A percentile compares a stretch with the other conserved stretches of the same genome.
Conservation (phyloP, 2,329 filamentous ascomycete species). For the Fusarium sororula region DNA sequence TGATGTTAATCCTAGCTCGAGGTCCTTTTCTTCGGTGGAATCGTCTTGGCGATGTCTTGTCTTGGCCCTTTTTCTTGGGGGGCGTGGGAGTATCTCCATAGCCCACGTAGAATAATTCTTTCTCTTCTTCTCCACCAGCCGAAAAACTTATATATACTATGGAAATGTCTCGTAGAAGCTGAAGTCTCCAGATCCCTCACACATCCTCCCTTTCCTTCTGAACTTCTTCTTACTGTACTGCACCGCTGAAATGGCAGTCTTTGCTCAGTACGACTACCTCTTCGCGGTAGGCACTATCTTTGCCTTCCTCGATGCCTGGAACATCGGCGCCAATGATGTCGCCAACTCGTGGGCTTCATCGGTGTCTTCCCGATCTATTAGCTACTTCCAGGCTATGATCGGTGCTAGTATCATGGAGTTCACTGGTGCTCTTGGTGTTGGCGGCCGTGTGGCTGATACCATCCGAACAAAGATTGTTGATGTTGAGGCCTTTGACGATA, state of each 20-base stretch:
- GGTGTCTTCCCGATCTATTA: constrained; percentile 74
- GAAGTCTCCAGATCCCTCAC: constrained; percentile 8
- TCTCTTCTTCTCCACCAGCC: background rate
- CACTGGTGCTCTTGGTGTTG: constrained; percentile 67
- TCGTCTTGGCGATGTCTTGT: constrained; percentile 25
- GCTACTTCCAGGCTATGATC: constrained; percentile 68
- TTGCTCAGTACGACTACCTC: constrained; percentile 67
- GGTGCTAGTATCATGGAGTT: constrained; percentile 70
- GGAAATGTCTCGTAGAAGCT: background rate
- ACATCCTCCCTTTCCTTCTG: background rate
- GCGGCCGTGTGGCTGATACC: constrained; percentile 67
- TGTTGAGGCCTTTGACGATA: constrained; percentile 54
- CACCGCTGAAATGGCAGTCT: constrained; percentile 35
- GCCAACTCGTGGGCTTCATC: constrained; percentile 81
- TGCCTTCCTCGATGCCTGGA: constrained; percentile 73
- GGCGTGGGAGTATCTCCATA: constrained; percentile 13
- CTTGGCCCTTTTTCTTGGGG: background rate
- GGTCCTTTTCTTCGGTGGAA: background rate
- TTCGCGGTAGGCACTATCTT: constrained; percentile 72
- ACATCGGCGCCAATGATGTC: constrained; percentile 73
- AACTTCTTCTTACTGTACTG: background rate
- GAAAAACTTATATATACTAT: constrained; percentile 19
- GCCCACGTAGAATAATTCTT: background rate
- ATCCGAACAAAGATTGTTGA: constrained; percentile 69
- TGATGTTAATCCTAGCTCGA: background rate